phyloP scores from a whole-genome alignment of 1,284 basidiomycete species.

The Singerocomus inundabilis region DNA sequence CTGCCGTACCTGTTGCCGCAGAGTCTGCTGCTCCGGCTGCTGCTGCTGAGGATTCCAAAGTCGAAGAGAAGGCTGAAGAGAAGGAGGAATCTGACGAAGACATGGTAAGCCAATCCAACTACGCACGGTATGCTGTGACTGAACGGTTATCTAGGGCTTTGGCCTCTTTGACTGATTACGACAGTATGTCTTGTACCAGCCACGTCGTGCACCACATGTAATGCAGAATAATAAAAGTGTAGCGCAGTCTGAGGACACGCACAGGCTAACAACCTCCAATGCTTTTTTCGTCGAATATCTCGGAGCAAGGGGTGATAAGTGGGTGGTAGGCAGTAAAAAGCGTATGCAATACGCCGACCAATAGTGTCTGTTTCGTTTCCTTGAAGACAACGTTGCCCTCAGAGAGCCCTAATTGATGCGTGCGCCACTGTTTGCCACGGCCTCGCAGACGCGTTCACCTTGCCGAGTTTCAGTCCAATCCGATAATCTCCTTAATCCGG shows the following conservation, averaged over 20 bases:
- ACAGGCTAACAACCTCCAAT: not conserved
- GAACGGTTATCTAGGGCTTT: constrained; percentile 53
- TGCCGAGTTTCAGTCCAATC: constrained; percentile 21
- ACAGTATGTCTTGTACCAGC: constrained; percentile 16
- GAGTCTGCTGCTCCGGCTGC: constrained; percentile 46
- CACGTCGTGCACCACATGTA: constrained; percentile 22
- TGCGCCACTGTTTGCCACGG: constrained; percentile 6
- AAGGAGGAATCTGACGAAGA: constrained; percentile 72
- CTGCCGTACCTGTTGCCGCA: constrained; percentile 62
- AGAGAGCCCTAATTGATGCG: too few relatives aligned
- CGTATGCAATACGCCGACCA: too few relatives aligned
- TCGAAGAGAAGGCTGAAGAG: constrained; percentile 62
- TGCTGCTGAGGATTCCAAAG: constrained; percentile 61
- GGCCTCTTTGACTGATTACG: constrained; percentile 79
- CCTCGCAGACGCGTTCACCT: not conserved
- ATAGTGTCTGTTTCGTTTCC: too few relatives aligned
- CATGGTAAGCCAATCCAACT: constrained; percentile 50
- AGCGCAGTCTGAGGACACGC: constrained; percentile 3
- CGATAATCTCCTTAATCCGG: constrained; percentile 37
- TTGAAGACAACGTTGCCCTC: too few relatives aligned
- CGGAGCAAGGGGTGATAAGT: constrained; percentile 8
- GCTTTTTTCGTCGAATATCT: constrained; percentile 1
- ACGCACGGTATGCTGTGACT: constrained; percentile 5
- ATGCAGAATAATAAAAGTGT: constrained; percentile 17
- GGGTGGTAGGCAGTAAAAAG: too few relatives aligned